Base-by-base conservation (phyloP, 805 yeast genomes). In the Ascoidea rubescens region DNA sequence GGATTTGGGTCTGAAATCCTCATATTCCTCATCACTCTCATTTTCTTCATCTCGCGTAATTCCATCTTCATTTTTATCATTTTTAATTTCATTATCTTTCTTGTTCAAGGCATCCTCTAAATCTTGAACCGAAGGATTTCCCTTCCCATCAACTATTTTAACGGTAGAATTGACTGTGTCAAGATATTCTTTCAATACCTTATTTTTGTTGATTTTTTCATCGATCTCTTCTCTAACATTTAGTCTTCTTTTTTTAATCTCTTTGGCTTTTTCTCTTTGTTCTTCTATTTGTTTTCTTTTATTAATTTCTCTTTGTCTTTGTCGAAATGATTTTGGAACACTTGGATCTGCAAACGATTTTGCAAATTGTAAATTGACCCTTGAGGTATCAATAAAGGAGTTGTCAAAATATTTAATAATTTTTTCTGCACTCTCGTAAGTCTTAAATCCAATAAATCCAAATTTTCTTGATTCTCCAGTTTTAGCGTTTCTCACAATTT, bases 401-500 rank as follows among this genome's bases (percentile, higher is more conserved):
- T 77, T 73, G 67, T 93, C 73, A 66, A 84, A 90, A 65, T 77
- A 88, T 49, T 69, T 72, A 5, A 82, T 91, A 0, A 96, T 96
- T 48, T 72, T 75, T 50, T 74, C 78, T 1, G 99, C 98, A 60
- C 86, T 96, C 10, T 68, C 73, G 17, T 68, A 71, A n/a, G 80
- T 72, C 60, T 80, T 82, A 66, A 77, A 93, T 0, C 99, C 99
- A 50, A 93, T 72, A 60, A 93, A 93, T 5, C 96, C 98, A 72
- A 93, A 93, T 59, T 95, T 74, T 67, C 99, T 79, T 7, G 96
- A 85, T 60, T 83, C 84, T 31, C 99, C 99, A 58, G 78, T 79
- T 37, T 37, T 37, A 58, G 84, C 74, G 57, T 84, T 87, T 60
- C 78, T 83, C 77, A 89, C 77, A 44, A 93, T 72, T 65, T 86